Percentiles rank a stretch among this genome's conserved stretches.
phyloP scores from a whole-genome alignment of 2,329 filamentous ascomycete genomes.

The Neonectria faginata region DNA sequence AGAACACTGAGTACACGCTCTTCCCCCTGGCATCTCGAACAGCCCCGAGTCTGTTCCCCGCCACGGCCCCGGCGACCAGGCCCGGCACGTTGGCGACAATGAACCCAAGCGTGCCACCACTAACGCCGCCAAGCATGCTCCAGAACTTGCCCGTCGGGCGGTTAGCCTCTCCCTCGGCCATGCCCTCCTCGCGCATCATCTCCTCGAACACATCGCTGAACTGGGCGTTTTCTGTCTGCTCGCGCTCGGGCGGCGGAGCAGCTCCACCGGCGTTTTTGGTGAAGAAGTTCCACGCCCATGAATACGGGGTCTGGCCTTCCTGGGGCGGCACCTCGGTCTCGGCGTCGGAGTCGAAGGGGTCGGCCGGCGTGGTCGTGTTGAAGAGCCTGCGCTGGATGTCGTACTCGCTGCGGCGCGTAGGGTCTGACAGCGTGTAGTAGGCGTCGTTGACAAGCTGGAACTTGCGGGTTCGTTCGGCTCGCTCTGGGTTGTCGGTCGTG shows the following conservation, averaged over 20 bases:
- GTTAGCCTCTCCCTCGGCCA: constrained; percentile 77
- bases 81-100: constrained; percentile 95
- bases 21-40: constrained; percentile 92
- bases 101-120: constrained; percentile 91
- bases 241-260: constrained; percentile 52
- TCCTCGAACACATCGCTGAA: constrained; percentile 91
- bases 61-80: constrained; percentile 88
- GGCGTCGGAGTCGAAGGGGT: constrained; percentile 58
- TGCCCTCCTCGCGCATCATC: constrained; percentile 87
- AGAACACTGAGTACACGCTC: constrained; percentile 93
- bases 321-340: constrained; percentile 57
- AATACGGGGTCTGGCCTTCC: constrained; percentile 67
- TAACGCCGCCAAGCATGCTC: constrained; percentile 85
- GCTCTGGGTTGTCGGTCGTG: constrained; percentile 83
- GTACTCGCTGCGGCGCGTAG: constrained; percentile 82
- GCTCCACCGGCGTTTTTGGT: constrained; percentile 49
- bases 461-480: constrained; percentile 81
- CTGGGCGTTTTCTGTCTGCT: constrained; percentile 78
- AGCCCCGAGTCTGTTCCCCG: constrained; percentile 90
- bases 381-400: constrained; percentile 70
- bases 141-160: constrained; percentile 81
- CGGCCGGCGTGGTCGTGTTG: constrained; percentile 45
- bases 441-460: constrained; percentile 95
- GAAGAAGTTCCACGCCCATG: constrained; percentile 81
- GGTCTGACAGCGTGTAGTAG: constrained; percentile 90